Evolutionary conservation across 2,329 filamentous ascomycete genomes (phyloP), one percentile per base, ranked within the genome.

Genomic region (Nemania abortiva): DNA sequence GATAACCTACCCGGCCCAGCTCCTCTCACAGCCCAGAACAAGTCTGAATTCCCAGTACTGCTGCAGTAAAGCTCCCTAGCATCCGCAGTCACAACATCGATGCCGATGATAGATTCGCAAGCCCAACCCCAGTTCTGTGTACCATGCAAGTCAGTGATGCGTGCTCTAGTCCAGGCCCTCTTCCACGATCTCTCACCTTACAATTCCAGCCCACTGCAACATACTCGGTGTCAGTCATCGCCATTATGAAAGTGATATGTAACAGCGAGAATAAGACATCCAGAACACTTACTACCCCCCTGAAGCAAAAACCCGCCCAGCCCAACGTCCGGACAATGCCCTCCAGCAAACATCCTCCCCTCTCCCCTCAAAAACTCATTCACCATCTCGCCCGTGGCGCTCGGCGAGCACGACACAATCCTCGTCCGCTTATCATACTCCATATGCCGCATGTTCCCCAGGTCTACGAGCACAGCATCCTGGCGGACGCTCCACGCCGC

Each of bases 241-340:
- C 24, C 9, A 47, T 11, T 29, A n/a, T 2, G 10, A 31, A 50
- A 15, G 2, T 31, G 31, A 29, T 15, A 7, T 18, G 5, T 13
- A 24, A 9, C 20, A 34, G n/a, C 22, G 5, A 57, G 6, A 6
- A 49, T 22, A 49, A 22, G 20, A 5, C 20, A 7, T 24, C 47
- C 10, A 49, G 10, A 50, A 24, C 0, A 67, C 65, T 59, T 56
- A 68, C 65, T 87, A 1, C 86, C 86, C 0, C 86, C 87, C 71
- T 88, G 86, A 15, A 89, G 74, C 24, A 88, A 74, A 69, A 88
- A 88, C 0, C 86, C 86, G 0, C 86, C 86, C n/a, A 88, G 72
- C 9, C 85, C 86, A 20, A 88, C 86, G 74, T 87, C 85, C 0
- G 86, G 86, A 73, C 86, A 88, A 74, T 88, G 87, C 0, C 86